Evolutionary conservation across 495 filamentous ascomycete species (phyloP), one percentile per base, ranked within the genome.

Genomic region (Beverwykella pulmonaria): DNA sequence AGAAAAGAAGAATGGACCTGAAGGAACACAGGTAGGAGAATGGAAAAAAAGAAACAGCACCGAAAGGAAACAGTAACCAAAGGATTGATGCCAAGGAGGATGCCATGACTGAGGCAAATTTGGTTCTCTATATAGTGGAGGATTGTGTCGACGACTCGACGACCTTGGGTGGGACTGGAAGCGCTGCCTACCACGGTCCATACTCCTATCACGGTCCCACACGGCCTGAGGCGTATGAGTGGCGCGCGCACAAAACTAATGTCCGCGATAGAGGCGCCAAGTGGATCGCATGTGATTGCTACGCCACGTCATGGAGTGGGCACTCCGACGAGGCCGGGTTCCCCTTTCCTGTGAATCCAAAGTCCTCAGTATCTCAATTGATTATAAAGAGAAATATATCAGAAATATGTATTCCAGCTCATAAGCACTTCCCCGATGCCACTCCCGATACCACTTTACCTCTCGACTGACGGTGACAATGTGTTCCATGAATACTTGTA

Each of bases 21-120:
- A 34, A 44, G 39, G 17, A 44, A 44, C 15, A n/a, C 2, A 44
- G 17, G 39, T 10, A 44, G 39, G 17, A 3, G 8, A 44, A 44
- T 15, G 39, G 3, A 15, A n/a, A 14, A 44, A 44, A 44, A 4
- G 17, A 44, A 44, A 44, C 39, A 44, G 39, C 39, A n/a, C 39
- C 8, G 39, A 12, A 44, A 44, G 39, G 15, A 44, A 44, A 44
- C 39, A 44, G 39, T 44, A 44, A 5, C 39, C 3, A 44, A 44
- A n/a, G 39, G 39, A 44, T 44, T 44, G 39, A 44, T n/a, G 39
- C 39, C 39, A 44, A 44, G 39, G 39, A 44, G 39, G 39, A 44
- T 10, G 39, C 39, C 39, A 44, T 44, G 39, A 44, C 17, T n/a
- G 17, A 44, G 39, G 39, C 39, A n/a, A n/a, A 4, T n/a, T 44